phyloP scores from a whole-genome alignment of 169 alveolate species.

The Plasmodium falciparum region DNA sequence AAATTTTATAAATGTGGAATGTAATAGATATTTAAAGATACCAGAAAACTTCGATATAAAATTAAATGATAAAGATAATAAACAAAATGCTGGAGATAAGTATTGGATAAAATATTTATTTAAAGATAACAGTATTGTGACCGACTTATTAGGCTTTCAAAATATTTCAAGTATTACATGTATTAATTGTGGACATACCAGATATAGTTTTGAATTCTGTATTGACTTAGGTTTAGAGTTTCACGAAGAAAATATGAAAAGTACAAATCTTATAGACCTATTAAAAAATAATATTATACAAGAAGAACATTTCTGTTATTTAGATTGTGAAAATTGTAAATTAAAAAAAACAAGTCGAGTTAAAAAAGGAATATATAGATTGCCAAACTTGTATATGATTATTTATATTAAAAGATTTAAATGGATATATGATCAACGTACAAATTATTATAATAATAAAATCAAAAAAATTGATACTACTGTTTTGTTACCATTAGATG shows the following conservation, averaged over 20 bases:
- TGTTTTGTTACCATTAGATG: slow-evolving; percentile 61
- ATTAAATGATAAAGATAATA: slow-evolving; percentile 60
- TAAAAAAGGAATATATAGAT: slow-evolving; percentile 71
- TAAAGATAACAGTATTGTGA: slow-evolving; percentile 67
- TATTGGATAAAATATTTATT: slow-evolving; percentile 71
- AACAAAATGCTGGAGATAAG: slow-evolving; percentile 71
- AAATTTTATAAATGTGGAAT: slow-evolving; percentile 60
- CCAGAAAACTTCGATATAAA: slow-evolving; percentile 41
- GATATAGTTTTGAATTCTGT: slow-evolving; percentile 74
- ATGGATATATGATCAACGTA: slow-evolving; percentile 46
- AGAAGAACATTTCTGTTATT: slow-evolving; percentile 38
- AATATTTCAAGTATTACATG: slow-evolving; percentile 69
- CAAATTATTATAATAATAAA: slow-evolving; percentile 57
- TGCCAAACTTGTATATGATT: slow-evolving; percentile 74
- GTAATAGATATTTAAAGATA: slow-evolving; percentile 43
- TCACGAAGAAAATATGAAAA: slow-evolving; percentile 41
- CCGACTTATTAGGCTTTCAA: slow-evolving; percentile 74
- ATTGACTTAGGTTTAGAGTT: slow-evolving; percentile 68
- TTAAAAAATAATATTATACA: slow-evolving; percentile 42
- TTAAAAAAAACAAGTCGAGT: slow-evolving; percentile 51
- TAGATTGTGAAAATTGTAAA: slow-evolving; percentile 50
- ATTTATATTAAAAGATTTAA: slow-evolving; percentile 74
- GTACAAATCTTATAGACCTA: slow-evolving; percentile 54
- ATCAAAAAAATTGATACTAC: slow-evolving; percentile 68
- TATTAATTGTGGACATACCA: slow-evolving; percentile 65